phyloP scores from a whole-genome alignment of 1,284 basidiomycete species.

The Porogramme epimiltina region DNA sequence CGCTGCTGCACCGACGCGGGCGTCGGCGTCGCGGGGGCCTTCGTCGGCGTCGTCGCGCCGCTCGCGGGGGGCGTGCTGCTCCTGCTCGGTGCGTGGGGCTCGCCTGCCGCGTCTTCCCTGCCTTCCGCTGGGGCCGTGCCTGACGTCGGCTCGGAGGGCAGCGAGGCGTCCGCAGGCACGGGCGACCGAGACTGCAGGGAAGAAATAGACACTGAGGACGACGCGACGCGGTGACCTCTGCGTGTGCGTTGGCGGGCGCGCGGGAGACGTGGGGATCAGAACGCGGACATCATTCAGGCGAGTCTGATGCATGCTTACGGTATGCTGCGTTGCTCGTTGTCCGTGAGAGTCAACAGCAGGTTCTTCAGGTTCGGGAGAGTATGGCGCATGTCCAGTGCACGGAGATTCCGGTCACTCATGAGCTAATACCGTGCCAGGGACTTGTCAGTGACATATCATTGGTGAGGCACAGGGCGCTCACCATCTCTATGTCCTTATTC shows the following conservation, averaged over 20 bases:
- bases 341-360: constrained; percentile 82
- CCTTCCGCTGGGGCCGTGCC: constrained; percentile 8
- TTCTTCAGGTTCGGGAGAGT: constrained; percentile 97
- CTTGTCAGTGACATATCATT: constrained; percentile 6
- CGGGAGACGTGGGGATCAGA: constrained; percentile 3
- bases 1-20: constrained; percentile 20
- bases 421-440: constrained; percentile 51
- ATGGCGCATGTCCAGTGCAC: constrained; percentile 90
- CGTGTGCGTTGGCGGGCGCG: too few relatives aligned
- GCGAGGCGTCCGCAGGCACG: constrained; percentile 25
- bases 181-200: constrained; percentile 32
- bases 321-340: constrained; percentile 54
- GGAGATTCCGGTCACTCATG: constrained; percentile 87
- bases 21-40: constrained; percentile 17
- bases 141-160: constrained; percentile 16
- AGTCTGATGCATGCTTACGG: constrained; percentile 40
- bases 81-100: constrained; percentile 2
- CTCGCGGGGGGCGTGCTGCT: constrained; percentile 45
- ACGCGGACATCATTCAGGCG: neutral
- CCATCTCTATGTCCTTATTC: constrained; percentile 97
- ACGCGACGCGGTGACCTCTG: constrained; percentile 22
- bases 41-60: constrained; percentile 57
- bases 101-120: neutral
- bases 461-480: constrained; percentile 37
- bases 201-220: constrained; percentile 27